Percentiles rank a stretch among this genome's conserved stretches.
Conservation (phyloP, 192 early-diverging fungal genomes). For the Nowakowskiella sp. region DNA sequence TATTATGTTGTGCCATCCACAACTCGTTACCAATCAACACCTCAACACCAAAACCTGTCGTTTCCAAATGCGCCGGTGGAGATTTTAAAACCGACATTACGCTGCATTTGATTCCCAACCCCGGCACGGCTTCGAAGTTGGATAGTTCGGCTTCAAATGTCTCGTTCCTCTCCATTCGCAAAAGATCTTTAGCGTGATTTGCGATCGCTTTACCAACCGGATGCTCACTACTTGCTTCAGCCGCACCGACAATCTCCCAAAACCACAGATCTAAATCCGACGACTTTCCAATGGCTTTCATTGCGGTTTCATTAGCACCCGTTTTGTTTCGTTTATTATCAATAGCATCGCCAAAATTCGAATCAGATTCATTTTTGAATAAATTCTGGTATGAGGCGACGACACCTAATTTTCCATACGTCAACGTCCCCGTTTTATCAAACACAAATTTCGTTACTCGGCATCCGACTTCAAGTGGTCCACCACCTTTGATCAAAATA, state of each 20-base stretch:
- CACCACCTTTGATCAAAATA: slow-evolving; percentile 94
- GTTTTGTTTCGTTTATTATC: slow-evolving; percentile 3
- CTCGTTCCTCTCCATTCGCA: slow-evolving; percentile 5
- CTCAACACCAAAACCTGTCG: no score
- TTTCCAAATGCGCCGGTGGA: neutral
- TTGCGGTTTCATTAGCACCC: neutral
- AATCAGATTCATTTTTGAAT: slow-evolving; percentile 32
- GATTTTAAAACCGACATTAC: slow-evolving; percentile 23
- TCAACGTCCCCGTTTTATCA: slow-evolving; percentile 98
- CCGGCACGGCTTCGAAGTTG: slow-evolving; percentile 61
- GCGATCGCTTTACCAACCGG: slow-evolving; percentile 71
- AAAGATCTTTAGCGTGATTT: slow-evolving; percentile 40
- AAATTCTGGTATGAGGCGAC: slow-evolving; percentile 24
- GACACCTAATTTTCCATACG: slow-evolving; percentile 50
- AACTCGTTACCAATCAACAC: slow-evolving; percentile 76
- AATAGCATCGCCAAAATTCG: slow-evolving; percentile 12
- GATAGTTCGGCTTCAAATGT: slow-evolving; percentile 27
- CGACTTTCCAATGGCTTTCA: slow-evolving; percentile 3
- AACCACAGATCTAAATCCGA: slow-evolving; percentile 37
- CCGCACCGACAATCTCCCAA: slow-evolving; percentile 60
- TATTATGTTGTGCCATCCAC: slow-evolving; percentile 36
- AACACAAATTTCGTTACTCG: slow-evolving; percentile 81
- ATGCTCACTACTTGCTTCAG: slow-evolving; percentile 82
- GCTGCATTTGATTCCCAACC: slow-evolving; percentile 58
- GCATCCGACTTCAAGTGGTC: slow-evolving; percentile 71